These are phyloP conservation scores for Trichoderma arundinaceum DNA, from an alignment of 2,329 filamentous ascomycete genomes.

Conservation along the genomic window DNA sequence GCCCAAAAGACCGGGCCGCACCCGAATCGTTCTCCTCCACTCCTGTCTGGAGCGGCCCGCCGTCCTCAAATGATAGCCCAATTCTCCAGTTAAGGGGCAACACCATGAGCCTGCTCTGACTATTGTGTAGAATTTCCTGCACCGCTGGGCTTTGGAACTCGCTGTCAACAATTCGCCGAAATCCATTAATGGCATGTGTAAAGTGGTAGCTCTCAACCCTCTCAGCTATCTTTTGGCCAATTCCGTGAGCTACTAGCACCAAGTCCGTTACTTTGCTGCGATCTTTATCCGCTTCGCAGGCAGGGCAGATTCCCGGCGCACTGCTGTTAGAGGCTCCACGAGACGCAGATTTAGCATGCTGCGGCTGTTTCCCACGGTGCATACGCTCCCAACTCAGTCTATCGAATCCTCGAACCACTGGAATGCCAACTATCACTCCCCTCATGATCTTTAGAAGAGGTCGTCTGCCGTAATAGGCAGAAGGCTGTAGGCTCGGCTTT, in stretches of 20 bases:
- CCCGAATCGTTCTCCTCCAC: slow-evolving; percentile 56
- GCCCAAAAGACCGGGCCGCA: slow-evolving; percentile 59
- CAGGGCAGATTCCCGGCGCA: slow-evolving; percentile 51
- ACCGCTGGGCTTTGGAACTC: slow-evolving; percentile 78
- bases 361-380: slow-evolving; percentile 56
- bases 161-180: slow-evolving; percentile 83
- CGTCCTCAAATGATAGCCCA: slow-evolving; percentile 84
- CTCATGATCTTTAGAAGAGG: slow-evolving; percentile 86
- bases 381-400: slow-evolving; percentile 75
- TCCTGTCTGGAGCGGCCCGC: slow-evolving; percentile 63
- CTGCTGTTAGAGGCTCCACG: slow-evolving; percentile 41
- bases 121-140: slow-evolving; percentile 74
- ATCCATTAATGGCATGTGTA: slow-evolving; percentile 91
- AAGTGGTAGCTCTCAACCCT: slow-evolving; percentile 96
- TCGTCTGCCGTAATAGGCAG: slow-evolving; percentile 79
- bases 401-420: slow-evolving; percentile 89
- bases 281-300: slow-evolving; percentile 68
- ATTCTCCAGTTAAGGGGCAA: slow-evolving; percentile 94
- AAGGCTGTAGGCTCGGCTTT: slow-evolving; percentile 83
- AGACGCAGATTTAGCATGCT: slow-evolving; percentile 39
- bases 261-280: slow-evolving; percentile 80
- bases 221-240: slow-evolving; percentile 95
- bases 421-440: slow-evolving; percentile 80
- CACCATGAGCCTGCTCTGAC: slow-evolving; percentile 91
- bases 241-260: slow-evolving; percentile 90